Evolutionary conservation across 257 asterid species (phyloP), one percentile per base, ranked within the genome.

Genomic region (Solanum lycopersicoides): DNA sequence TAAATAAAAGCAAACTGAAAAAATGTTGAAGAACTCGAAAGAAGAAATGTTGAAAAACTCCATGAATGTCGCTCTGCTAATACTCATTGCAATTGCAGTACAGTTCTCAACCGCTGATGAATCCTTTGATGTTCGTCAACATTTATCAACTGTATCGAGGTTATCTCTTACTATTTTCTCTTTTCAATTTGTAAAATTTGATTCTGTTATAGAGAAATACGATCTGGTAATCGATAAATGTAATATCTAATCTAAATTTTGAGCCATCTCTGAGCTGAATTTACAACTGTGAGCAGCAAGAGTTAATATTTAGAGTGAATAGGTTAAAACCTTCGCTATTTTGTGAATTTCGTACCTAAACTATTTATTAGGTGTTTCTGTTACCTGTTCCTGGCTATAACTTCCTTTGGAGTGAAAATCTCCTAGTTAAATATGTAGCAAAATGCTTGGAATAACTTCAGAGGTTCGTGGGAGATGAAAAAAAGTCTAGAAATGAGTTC

Each of bases 121-220:
- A 25, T 42, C 18, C n/a, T 96, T 95, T 86, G 98, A 96, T 85
- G 98, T 96, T 86, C 98, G 98, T 47, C 91, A 88, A 82, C 98
- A 94, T 93, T 92, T 95, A 68, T 91, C 97, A 44, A 93, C 98
- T 47, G 98, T 92, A 28, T 90, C 98, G n/a, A 94, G 99, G 99
- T 95, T 18, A 14, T 74, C 21, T 68, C 30, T 66, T 82, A 56
- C 1, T 44, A 18, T 56, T 79, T 66, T 60, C 44, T 75, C 21
- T 30, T 72, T 56, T 18, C 45, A 34, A 32, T 71, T 71, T 71
- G 44, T 0, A 71, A 71, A 32, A 1, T 14, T 71, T 32, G 77
- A 71, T 16, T 15, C 11, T 71, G 13, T 32, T 71, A 0, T 14
- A 34, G 7, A 71, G 77, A 71, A 71, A 32, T 71, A 32, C 41